Conservation (phyloP, 257 asterid genomes). For the Phtheirospermum japonicum region DNA sequence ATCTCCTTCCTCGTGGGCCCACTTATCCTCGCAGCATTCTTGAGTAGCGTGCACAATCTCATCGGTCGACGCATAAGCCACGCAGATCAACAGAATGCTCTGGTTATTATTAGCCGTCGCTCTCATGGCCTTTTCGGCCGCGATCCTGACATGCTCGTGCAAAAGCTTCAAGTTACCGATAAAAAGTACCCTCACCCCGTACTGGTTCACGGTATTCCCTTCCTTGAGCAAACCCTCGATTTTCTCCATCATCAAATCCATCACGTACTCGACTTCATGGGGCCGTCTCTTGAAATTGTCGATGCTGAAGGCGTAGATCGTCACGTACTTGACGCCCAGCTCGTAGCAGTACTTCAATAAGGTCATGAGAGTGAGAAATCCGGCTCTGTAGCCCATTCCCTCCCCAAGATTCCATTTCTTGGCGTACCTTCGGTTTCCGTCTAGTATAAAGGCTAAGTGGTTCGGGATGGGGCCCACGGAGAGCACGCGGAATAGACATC, state of each 20-base stretch:
- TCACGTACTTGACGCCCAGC: conserved; percentile 54
- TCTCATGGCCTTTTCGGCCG: conserved; percentile 66
- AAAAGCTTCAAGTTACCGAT: conserved; percentile 63
- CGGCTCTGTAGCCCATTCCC: conserved; percentile 69
- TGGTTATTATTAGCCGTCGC: conserved; percentile 48
- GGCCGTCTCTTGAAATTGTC: conserved; percentile 76
- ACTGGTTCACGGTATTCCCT: conserved; percentile 45
- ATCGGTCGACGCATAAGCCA: conserved; percentile 72
- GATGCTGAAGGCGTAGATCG: conserved; percentile 75
- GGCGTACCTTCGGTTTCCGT: conserved; percentile 77
- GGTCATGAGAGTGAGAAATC: conserved; percentile 60
- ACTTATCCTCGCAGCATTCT: conserved; percentile 38
- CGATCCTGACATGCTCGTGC: conserved; percentile 42
- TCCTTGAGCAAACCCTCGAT: conserved; percentile 65
- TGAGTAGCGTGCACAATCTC: conserved; percentile 63
- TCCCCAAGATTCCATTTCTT: conserved; percentile 45
- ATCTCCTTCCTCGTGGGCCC: neutral
- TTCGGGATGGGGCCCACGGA: conserved; percentile 63
- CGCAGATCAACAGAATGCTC: conserved; percentile 45
- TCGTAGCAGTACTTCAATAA: conserved; percentile 66
- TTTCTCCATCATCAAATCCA: conserved; percentile 82
- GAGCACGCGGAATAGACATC: conserved; percentile 43
- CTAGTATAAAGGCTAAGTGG: conserved; percentile 71
- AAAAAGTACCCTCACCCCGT: conserved; percentile 66
- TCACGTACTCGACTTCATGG: conserved; percentile 51